Percentiles rank a stretch among this genome's conserved stretches.
These are phyloP conservation scores for Luzula sylvatica DNA, from an alignment of 176 grass and related monocot genomes.

Conservation along the genomic window DNA sequence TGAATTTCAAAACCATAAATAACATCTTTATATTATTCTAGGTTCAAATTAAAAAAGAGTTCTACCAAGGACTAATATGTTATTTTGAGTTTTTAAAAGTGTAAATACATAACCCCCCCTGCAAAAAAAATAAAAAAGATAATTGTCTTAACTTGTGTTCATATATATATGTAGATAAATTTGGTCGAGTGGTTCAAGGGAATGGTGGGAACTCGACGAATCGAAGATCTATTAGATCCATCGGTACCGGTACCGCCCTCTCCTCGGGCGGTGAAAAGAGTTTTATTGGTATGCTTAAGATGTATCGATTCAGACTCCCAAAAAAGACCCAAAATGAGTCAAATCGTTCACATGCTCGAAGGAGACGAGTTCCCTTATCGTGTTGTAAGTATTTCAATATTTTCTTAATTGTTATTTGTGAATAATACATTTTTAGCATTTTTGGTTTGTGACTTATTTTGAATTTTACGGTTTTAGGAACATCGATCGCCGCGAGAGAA, in stretches of 20 bases:
- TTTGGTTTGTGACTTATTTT: background rate
- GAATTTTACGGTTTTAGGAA: constrained; percentile 12
- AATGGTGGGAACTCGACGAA: constrained; percentile 57
- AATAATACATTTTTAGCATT: too few relatives aligned
- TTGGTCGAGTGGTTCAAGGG: constrained; percentile 97
- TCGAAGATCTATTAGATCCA: constrained; percentile 66
- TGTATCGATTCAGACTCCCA: constrained; percentile 86
- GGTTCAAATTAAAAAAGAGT: too few relatives aligned
- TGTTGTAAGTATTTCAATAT: constrained; percentile 18
- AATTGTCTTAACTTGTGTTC: too few relatives aligned
- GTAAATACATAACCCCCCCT: too few relatives aligned
- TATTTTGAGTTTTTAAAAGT: too few relatives aligned
- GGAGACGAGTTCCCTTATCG: constrained; percentile 89
- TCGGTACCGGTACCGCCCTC: constrained; percentile 36
- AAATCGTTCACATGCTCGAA: constrained; percentile 94
- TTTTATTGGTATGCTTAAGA: constrained; percentile 72
- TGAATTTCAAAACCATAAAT: too few relatives aligned
- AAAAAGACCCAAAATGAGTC: constrained; percentile 80
- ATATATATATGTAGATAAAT: constrained; percentile 40
- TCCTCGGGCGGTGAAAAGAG: constrained; percentile 55
- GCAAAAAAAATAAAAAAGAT: too few relatives aligned
- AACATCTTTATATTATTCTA: too few relatives aligned
- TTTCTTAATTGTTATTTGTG: too few relatives aligned
- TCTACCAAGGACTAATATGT: too few relatives aligned
- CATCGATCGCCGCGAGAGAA: constrained; percentile 13